Evolutionary conservation across 371 early-diverging fungal genomes (phyloP), one percentile per base, ranked within the genome.

Genomic region (Apophysomyces ossiformis): DNA sequence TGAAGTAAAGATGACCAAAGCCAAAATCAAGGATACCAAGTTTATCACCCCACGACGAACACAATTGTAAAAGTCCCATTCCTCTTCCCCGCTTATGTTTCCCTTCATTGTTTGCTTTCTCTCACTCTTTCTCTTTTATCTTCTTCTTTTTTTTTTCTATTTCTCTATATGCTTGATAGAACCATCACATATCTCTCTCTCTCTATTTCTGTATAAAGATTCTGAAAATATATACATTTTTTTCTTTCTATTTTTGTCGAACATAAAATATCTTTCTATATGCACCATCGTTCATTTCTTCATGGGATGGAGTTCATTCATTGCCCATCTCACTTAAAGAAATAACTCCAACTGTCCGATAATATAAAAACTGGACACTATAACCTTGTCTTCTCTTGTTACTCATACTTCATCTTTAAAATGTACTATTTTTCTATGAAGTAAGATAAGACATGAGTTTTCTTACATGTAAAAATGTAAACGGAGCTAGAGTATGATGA

Each of bases 1-100:
- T 2, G 75, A 82, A 61, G 80, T 82, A 2, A 70, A 73, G 38
- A 82, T 82, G 83, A 79, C 76, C 0, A 82, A 78, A 46, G 83
- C 83, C 11, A 77, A 69, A 15, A 69, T 63, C 63, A 77, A 76
- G 60, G 72, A 76, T 60, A 60, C 75, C 41, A 73, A 75, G 41
- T 76, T 78, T 54, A 60, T 67, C 12, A 79, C 78, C 2, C 83
- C 83, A 57, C 66, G 79, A n/a, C 70, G 78, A 59, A 67, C 73
- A 38, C 64, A 66, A 54, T 64, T 63, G n/a, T 70, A 68, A 64
- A n/a, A 21, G 21, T 50, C 16, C 16, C 1, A 43, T 12, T 12
- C 5, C 15, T 26, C 32, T 26, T 26, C 32, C 32, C 2, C 32
- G 3, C 1, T 26, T 26, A 2, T 26, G 32, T 43, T 43, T 43